Base-by-base conservation (phyloP, 148 eudicot genomes). In the Cornus kousa region DNA sequence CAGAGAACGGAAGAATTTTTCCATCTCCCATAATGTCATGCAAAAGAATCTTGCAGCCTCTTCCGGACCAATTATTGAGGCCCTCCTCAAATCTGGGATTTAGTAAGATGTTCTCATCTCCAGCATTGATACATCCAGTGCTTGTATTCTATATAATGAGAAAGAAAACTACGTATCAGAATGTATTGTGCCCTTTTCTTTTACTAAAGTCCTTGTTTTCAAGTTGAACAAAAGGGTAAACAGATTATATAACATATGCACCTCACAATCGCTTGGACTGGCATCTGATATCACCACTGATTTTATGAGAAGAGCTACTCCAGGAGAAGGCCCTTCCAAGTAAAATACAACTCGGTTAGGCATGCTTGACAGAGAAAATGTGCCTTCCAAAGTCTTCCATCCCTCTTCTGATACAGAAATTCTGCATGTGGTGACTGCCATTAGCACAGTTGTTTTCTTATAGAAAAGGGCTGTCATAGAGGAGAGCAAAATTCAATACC, bases 51-150 rank as follows among this genome's bases (percentile, higher is more conserved):
- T 86, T 86, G 80, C 99, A 96, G 43, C 98, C 95, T 75, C 98
- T 89, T 87, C 98, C 97, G 0, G 98, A 85, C 99, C 99, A 96
- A 84, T 90, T 96, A 37, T 86, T 90, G 11, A 92, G 85, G 35
- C 98, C 95, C 80, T 96, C 92, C 20, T 89, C 97, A 77, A 96
- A 96, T n/a, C 20, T 74, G 4, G 99, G 92, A 80, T 96, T 96
- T 75, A 88, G 24, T 74, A 96, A 86, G 76, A 93, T 87, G 77
- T 90, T 85, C 48, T 90, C 97, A 40, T 88, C 87, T 20, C 70
- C 92, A 68, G 79, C 68, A 10, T 70, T 82, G 75, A 60, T 68
- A 71, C 80, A 81, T 60, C 79, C 71, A 67, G 70, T 62, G 66
- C 74, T 77, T 33, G n/a, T 77, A 76, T 33, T 77, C 92, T 85